Evolutionary conservation across 352 stramenopile genomes (phyloP), one percentile per base, ranked within the genome.

Genomic region (Phytophthora syringae): DNA sequence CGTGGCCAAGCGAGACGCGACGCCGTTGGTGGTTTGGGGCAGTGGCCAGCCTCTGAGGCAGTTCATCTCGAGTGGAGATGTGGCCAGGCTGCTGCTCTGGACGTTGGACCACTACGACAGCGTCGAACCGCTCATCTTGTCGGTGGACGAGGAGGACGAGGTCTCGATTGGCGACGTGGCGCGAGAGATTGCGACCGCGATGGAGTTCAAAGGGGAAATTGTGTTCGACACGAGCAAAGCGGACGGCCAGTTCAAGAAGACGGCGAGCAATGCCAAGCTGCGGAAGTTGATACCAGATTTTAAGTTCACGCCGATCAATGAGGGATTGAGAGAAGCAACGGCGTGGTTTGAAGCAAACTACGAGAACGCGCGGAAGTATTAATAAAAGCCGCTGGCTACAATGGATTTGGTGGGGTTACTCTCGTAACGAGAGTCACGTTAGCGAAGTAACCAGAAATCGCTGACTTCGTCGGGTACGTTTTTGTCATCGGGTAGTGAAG

Each of bases 221-320:
- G 67, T 95, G 15, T 97, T 98, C 60, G 93, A 99, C 75, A 96
- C 86, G 6, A 89, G 70, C 32, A 98, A 99, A 71, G 84, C 93
- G n/a, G 97, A 99, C 76, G 98, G 98, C 6, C 98, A 99, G 80
- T 99, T 97, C 82, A 99, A 99, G 83, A 99, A 99, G 84, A 99
- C 98, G 13, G 97, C 97, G 3, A 97, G 83, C 67, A 99, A 99
- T 69, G 91, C 82, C 16, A 99, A 99, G 67, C 77, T 99, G 62
- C 87, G 93, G 21, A 70, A 62, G 34, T 86, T 94, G 22, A 67
- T 88, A 39, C 96, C 97, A 4, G 64, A 78, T 7, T 99, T 99
- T 68, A 64, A 98, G 67, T 99, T 99, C 74, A 99, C 94, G 15
- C 67, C 88, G 5, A 98, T 99, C 27, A 68, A 86, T 20, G 77